Evolutionary conservation across 2,329 filamentous ascomycete species (phyloP).

Genomic region (Dothistroma pini): DNA sequence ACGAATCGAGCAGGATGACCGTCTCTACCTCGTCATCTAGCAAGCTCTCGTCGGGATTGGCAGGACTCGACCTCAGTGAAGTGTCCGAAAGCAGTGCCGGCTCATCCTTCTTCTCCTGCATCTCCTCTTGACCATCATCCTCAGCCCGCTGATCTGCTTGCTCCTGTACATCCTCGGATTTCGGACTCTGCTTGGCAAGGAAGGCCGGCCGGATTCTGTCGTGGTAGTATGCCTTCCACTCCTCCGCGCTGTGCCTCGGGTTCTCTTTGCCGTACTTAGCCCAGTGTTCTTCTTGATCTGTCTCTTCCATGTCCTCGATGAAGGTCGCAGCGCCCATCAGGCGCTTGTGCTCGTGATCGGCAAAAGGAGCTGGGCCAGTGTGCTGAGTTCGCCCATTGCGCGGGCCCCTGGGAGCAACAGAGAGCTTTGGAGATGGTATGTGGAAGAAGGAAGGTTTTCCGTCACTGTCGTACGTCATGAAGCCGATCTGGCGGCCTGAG

Average conservation of each 20-base stretch:
- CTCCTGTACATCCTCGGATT: background rate
- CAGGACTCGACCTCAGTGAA: background rate
- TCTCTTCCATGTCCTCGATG: conserved; percentile 20
- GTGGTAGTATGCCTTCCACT: conserved; percentile 27
- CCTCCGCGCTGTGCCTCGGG: conserved; percentile 14
- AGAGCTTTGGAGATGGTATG: background rate
- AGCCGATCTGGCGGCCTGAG: background rate
- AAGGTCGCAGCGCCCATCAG: conserved; percentile 20
- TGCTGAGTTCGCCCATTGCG: background rate
- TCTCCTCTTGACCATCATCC: background rate
- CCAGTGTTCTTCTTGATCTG: conserved; percentile 15
- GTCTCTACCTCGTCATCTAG: background rate
- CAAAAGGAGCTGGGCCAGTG: background rate
- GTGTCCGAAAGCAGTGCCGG: background rate
- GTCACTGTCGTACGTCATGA: conserved; percentile 2
- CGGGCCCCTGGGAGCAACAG: background rate
- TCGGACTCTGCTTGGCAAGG: conserved; percentile 10
- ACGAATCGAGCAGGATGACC: background rate
- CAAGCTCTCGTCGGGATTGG: background rate
- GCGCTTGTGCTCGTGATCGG: conserved; percentile 17
- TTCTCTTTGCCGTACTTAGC: conserved; percentile 12
- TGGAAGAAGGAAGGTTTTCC: conserved; percentile 6
- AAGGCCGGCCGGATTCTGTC: conserved; percentile 21
- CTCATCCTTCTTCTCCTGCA: background rate
- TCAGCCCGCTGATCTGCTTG: background rate